phyloP scores from a whole-genome alignment of 139 green algal species.

The Coelastrella sp. region DNA sequence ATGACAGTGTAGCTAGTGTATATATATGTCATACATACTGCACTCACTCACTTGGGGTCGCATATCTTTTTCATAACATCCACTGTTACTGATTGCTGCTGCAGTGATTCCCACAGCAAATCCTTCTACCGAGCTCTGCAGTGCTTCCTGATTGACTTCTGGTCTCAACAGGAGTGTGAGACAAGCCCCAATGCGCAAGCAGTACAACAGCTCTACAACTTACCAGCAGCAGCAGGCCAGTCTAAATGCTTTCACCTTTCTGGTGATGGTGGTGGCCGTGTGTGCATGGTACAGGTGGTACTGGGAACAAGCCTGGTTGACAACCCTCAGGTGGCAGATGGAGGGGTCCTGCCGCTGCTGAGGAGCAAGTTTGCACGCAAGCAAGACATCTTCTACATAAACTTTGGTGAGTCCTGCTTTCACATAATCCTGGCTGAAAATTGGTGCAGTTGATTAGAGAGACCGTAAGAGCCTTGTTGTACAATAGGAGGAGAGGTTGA shows the following conservation, averaged over 20 bases:
- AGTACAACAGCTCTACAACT: not conserved
- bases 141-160: slow-evolving; percentile 45
- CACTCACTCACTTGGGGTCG: not conserved
- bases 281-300: slow-evolving; percentile 45
- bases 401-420: slow-evolving; percentile 15
- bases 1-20: not conserved
- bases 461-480: not conserved
- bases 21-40: not conserved
- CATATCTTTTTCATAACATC: not conserved
- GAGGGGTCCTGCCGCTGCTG: slow-evolving; percentile 41
- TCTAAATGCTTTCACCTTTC: slow-evolving; percentile 46
- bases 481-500: not conserved
- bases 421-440: not conserved
- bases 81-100: not conserved
- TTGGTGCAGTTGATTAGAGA: not conserved
- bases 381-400: slow-evolving; percentile 37
- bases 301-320: not conserved
- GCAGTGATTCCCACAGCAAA: slow-evolving; percentile 29
- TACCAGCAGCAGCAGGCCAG: not conserved
- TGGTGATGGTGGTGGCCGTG: not conserved
- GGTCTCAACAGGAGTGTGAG: slow-evolving; percentile 37
- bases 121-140: slow-evolving; percentile 20
- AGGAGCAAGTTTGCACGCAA: slow-evolving; percentile 30
- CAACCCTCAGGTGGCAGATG: slow-evolving; percentile 34
- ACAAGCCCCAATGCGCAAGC: not conserved